phyloP scores from a whole-genome alignment of 192 early-diverging fungal species.

The Linnemannia zychae region DNA sequence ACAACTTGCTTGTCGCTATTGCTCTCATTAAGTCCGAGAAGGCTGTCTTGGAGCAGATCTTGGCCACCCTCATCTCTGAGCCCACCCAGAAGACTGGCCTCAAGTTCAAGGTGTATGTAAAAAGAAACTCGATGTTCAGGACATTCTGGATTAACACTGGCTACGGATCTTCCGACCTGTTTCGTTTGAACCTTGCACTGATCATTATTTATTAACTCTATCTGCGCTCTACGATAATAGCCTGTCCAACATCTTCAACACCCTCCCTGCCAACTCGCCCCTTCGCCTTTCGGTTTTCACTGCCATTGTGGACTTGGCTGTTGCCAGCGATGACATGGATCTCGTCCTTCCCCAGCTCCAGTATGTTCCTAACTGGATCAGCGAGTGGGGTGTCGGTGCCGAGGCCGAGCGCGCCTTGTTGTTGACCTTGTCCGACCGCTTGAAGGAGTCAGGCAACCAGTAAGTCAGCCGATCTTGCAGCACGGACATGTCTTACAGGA shows the following conservation, averaged over 20 bases:
- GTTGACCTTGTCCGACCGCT: conserved; percentile 71
- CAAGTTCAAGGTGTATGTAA: conserved; percentile 74
- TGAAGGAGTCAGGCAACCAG: conserved; percentile 71
- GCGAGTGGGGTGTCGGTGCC: conserved; percentile 75
- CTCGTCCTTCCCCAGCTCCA: conserved; percentile 73
- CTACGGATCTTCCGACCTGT: conserved; percentile 30
- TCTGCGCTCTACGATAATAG: conserved; percentile 41
- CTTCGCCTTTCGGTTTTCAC: conserved; percentile 78
- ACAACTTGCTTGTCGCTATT: conserved; percentile 80
- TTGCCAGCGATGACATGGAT: conserved; percentile 76
- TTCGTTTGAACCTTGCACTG: neutral
- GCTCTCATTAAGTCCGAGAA: conserved; percentile 63
- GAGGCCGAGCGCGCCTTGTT: conserved; percentile 74
- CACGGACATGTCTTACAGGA: neutral
- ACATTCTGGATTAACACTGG: conserved; percentile 13
- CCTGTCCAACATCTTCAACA: conserved; percentile 89
- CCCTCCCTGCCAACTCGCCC: conserved; percentile 66
- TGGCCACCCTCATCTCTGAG: conserved; percentile 64
- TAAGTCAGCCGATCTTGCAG: conserved; percentile 49
- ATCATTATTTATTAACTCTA: neutral
- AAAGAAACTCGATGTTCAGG: neutral
- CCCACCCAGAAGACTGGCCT: conserved; percentile 63
- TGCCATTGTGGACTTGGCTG: conserved; percentile 82
- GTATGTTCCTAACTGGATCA: conserved; percentile 73
- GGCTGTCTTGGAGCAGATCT: conserved; percentile 57